A percentile compares a stretch with the other conserved stretches of the same genome.
Evolutionary conservation across 768 basidiomycete genomes (phyloP).

Genomic region (Calocybe gangraenosa): DNA sequence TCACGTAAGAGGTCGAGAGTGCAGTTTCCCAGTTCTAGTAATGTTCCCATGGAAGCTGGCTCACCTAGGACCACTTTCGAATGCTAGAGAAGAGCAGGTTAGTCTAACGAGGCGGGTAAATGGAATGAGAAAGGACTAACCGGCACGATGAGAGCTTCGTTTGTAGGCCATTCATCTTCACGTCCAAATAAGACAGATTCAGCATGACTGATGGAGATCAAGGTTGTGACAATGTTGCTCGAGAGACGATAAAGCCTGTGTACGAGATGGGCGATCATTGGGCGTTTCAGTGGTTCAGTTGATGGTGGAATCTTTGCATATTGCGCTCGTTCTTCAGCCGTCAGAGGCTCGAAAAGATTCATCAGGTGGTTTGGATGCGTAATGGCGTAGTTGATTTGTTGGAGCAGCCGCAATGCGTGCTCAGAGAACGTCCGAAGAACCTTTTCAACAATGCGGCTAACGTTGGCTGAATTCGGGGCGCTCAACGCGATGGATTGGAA

Average conservation of each 20-base stretch:
- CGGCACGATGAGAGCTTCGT: slow-evolving; percentile 67
- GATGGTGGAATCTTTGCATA: slow-evolving; percentile 65
- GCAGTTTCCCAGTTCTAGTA: slow-evolving; percentile 80
- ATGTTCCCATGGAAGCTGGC: slow-evolving; percentile 78
- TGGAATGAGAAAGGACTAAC: slow-evolving; percentile 37
- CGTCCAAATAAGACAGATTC: slow-evolving; percentile 62
- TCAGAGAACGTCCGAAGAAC: slow-evolving; percentile 67
- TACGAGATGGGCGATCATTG: slow-evolving; percentile 67
- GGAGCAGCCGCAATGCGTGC: slow-evolving; percentile 69
- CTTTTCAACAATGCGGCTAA: slow-evolving; percentile 51
- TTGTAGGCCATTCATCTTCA: slow-evolving; percentile 67
- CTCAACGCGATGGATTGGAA: slow-evolving; percentile 72
- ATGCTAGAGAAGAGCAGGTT: slow-evolving; percentile 44
- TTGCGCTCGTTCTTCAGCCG: slow-evolving; percentile 63
- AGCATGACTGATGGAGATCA: slow-evolving; percentile 66
- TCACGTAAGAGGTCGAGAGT: slow-evolving; percentile 70
- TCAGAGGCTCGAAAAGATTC: slow-evolving; percentile 75
- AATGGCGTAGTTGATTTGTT: slow-evolving; percentile 86
- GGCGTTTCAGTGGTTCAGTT: slow-evolving; percentile 62
- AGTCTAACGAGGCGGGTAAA: slow-evolving; percentile 1
- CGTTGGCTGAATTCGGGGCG: slow-evolving; percentile 38
- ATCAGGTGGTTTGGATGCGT: slow-evolving; percentile 89
- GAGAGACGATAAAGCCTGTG: slow-evolving; percentile 70
- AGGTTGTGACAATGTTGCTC: slow-evolving; percentile 62
- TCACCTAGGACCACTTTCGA: slow-evolving; percentile 82